Conservation (phyloP, 2,329 filamentous ascomycete species). For the Hypoxylon sp. region DNA sequence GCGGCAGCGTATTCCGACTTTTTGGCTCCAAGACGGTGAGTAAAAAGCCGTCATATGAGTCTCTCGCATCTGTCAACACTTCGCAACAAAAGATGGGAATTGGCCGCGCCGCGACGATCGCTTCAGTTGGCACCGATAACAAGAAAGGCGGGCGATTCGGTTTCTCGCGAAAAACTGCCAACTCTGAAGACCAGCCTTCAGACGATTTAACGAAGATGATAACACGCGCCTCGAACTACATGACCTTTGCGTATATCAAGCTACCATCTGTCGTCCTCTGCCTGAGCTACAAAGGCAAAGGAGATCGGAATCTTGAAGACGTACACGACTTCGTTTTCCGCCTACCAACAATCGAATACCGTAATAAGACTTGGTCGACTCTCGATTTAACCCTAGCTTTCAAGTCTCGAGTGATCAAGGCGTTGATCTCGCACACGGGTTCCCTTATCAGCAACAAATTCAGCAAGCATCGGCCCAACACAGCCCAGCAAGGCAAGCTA, state of each 20-base stretch:
- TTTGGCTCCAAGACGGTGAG: slow-evolving; percentile 64
- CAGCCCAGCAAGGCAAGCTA: slow-evolving; percentile 82
- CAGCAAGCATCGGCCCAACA: slow-evolving; percentile 86
- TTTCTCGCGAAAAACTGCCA: slow-evolving; percentile 65
- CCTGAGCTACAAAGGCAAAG: slow-evolving; percentile 95
- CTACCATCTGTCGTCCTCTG: slow-evolving; percentile 96
- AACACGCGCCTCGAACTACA: slow-evolving; percentile 92
- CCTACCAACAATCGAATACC: slow-evolving; percentile 92
- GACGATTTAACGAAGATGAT: slow-evolving; percentile 99
- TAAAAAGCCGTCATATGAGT: slow-evolving; percentile 72
- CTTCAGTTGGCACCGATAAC: slow-evolving; percentile 57
- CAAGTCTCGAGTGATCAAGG: slow-evolving; percentile 94
- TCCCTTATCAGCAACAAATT: slow-evolving; percentile 99
- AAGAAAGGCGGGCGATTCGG: slow-evolving; percentile 71
- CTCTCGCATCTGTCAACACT: slow-evolving; percentile 61
- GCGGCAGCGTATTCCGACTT: slow-evolving; percentile 65
- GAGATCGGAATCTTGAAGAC: slow-evolving; percentile 95
- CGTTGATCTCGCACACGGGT: slow-evolving; percentile 93
- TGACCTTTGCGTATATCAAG: slow-evolving; percentile 96
- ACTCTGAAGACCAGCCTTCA: slow-evolving; percentile 73
- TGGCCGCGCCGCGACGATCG: slow-evolving; percentile 62
- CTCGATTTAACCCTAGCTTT: slow-evolving; percentile 91
- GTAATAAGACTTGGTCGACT: slow-evolving; percentile 99
- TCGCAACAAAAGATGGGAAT: slow-evolving; percentile 60
- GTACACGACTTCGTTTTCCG: slow-evolving; percentile 98